Base-by-base conservation (phyloP, 2,329 filamentous ascomycete species). In the Penicillium sclerotiorum region DNA sequence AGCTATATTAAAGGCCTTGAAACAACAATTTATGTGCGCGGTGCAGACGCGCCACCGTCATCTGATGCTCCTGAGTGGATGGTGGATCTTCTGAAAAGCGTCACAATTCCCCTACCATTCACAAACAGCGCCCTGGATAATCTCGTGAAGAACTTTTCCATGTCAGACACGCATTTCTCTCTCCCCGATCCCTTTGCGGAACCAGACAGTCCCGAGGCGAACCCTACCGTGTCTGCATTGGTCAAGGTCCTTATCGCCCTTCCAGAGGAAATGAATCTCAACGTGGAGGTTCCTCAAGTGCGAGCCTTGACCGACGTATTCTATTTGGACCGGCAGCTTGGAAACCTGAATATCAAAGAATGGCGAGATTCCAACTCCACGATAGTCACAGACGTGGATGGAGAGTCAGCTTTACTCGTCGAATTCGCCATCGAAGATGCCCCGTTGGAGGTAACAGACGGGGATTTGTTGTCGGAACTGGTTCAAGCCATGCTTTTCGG, bases 361-460 rank as follows among this genome's bases (percentile, higher is more conserved):
- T 97, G 93, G 93, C 90, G 96, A 67, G 73, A 81, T 22, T 89
- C 93, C 36, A 90, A 88, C 64, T 95, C 92, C 8, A 89, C 83
- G n/a, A 83, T 83, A 56, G 72, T 89, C 3, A 76, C 84, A 28
- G 78, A 81, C 32, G 73, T 79, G 6, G 77, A 82, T 25, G 79
- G 84, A 6, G 80, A 82, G 12, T 80, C 85, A 1, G 76, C 80
- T 2, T 77, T 99, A 11, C 78, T 86, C 44, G 89, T 99, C 15
- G 79, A 88, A 53, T 92, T 92, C 8, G 77, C 79, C 5, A 85
- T 99, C 55, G 77, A 87, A 43, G 80, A 96, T 55, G 90, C 87
- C 0, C 93, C 93, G 3, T 76, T 99, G 20, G 80, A 89, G 42
- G 88, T 97, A 41, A 91, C 90, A 1, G 85, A 97, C 65, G 78